phyloP scores from a whole-genome alignment of 2,329 filamentous ascomycete genomes.

The Colletotrichum australisinense region DNA sequence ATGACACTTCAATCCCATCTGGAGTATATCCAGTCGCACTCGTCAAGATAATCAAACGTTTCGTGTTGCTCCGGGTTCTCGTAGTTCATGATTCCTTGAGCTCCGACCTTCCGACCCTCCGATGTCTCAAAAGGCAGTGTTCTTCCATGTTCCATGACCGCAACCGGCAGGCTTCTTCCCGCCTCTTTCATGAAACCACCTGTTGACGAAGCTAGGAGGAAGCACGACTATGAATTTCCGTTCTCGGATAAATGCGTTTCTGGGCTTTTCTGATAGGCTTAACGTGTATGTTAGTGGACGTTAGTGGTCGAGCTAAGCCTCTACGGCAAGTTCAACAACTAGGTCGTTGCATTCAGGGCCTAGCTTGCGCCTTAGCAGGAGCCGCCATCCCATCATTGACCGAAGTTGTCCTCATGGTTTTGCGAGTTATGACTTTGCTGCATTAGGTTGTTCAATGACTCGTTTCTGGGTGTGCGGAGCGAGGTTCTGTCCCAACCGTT shows the following conservation, averaged over 20 bases:
- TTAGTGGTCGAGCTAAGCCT: background rate
- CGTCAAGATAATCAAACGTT: background rate
- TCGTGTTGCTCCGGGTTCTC: background rate
- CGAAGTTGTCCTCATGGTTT: background rate
- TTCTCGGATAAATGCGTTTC: background rate
- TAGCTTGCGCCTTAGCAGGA: background rate
- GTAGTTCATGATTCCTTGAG: background rate
- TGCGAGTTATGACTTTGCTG: background rate
- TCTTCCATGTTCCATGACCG: background rate
- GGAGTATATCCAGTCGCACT: background rate
- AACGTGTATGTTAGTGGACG: background rate
- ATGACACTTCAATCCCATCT: no score
- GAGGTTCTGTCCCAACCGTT: background rate
- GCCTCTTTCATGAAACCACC: background rate
- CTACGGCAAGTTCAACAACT: background rate
- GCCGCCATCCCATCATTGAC: background rate
- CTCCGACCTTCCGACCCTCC: background rate
- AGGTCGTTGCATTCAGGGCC: background rate
- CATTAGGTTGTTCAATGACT: background rate
- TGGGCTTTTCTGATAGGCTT: background rate
- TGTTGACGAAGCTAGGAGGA: background rate
- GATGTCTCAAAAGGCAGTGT: background rate
- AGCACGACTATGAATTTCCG: background rate
- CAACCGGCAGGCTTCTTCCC: background rate
- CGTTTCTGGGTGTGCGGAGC: background rate